phyloP scores from a whole-genome alignment of 257 asterid genomes.

The Avicennia marina region DNA sequence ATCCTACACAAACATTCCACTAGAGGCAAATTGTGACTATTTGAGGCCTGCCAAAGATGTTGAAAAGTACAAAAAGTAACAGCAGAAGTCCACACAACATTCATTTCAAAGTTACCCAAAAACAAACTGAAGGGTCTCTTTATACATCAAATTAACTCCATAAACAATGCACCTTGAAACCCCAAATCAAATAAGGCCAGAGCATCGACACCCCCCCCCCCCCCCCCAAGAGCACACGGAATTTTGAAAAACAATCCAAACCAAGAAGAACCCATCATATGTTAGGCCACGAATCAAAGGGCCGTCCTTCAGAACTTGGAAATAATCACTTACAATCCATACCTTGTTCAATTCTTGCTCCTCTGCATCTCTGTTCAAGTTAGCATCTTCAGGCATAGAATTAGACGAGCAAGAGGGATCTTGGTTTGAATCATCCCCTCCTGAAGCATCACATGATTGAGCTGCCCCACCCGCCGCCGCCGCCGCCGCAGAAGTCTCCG shows the following conservation, averaged over 20 bases:
- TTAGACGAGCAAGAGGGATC: constrained; percentile 34
- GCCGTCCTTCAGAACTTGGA: not conserved
- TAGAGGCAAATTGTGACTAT: too few relatives aligned
- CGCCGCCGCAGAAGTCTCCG: constrained; percentile 30
- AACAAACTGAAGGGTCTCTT: too few relatives aligned
- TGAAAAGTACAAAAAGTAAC: too few relatives aligned
- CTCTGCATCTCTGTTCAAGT: constrained; percentile 30
- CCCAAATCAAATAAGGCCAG: too few relatives aligned
- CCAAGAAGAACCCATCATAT: constrained; percentile 34
- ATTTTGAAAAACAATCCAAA: constrained; percentile 19
- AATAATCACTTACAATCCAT: not conserved
- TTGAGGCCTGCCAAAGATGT: too few relatives aligned
- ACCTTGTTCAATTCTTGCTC: constrained; percentile 47
- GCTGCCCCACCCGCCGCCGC: constrained; percentile 21
- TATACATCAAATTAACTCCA: too few relatives aligned
- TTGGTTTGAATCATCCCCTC: constrained; percentile 28
- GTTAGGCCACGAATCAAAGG: not conserved
- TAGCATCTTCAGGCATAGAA: constrained; percentile 30
- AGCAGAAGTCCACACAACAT: too few relatives aligned
- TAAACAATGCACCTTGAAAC: too few relatives aligned
- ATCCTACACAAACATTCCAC: too few relatives aligned
- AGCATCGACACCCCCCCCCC: too few relatives aligned
- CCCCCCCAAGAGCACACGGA: constrained; percentile 10
- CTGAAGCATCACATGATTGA: too few relatives aligned
- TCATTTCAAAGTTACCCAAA: too few relatives aligned